phyloP scores from a whole-genome alignment of 148 eudicot genomes.

The Chenopodium berlandieri region DNA sequence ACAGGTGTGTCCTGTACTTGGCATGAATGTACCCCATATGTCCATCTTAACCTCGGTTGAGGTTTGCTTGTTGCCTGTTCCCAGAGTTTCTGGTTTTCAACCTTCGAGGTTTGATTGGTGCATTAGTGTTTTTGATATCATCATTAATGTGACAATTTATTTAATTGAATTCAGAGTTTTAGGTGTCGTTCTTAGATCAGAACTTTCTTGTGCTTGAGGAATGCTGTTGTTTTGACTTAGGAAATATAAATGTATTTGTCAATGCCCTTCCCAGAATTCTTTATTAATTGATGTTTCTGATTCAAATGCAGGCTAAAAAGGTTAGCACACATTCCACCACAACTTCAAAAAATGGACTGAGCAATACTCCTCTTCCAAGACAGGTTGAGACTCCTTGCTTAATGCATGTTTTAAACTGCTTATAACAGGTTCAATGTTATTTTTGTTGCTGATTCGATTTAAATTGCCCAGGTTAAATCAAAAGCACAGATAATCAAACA shows the following conservation, averaged over 20 bases:
- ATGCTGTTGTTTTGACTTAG: not conserved
- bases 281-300: not conserved
- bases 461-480: slow-evolving; percentile 38
- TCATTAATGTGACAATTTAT: not conserved
- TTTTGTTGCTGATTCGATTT: not conserved
- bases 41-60: not conserved
- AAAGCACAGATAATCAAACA: slow-evolving; percentile 66
- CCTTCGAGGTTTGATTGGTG: not conserved
- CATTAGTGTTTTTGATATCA: not conserved
- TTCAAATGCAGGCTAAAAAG: slow-evolving; percentile 42
- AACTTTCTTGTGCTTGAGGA: not conserved
- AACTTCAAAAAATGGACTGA: slow-evolving; percentile 41
- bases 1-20: not conserved
- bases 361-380: slow-evolving; percentile 27
- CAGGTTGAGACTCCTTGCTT: slow-evolving; percentile 29
- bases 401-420: not conserved
- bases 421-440: not conserved
- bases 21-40: not conserved
- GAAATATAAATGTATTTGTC: no score
- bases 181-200: not conserved
- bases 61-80: not conserved
- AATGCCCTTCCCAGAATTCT: not conserved
- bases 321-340: slow-evolving; percentile 35
- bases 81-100: not conserved
- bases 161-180: not conserved